These are phyloP conservation scores for Hyphopichia burtonii DNA, from an alignment of 1,139 yeast genomes.

Conservation along the genomic window DNA sequence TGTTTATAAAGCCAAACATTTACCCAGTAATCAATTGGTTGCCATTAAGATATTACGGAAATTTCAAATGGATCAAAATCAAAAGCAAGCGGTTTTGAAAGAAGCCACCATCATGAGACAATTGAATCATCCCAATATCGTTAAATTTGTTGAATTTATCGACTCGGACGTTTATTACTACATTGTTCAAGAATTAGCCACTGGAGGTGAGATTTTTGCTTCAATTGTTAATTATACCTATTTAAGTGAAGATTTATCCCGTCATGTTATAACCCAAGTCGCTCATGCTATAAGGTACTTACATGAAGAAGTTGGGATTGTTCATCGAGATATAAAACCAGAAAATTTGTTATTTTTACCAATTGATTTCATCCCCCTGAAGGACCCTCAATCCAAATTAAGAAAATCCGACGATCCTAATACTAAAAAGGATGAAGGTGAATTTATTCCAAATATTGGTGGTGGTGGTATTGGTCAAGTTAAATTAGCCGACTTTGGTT, in stretches of 20 bases:
- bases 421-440: constrained; percentile 53
- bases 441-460: constrained; percentile 61
- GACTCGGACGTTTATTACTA: constrained; percentile 50
- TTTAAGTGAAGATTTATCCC: constrained; percentile 52
- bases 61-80: constrained; percentile 53
- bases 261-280: constrained; percentile 53
- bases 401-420: constrained; percentile 48
- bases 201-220: constrained; percentile 59
- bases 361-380: constrained; percentile 48
- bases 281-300: constrained; percentile 49
- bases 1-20: constrained; percentile 69
- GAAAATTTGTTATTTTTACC: constrained; percentile 61
- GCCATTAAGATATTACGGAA: constrained; percentile 64
- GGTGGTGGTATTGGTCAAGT: constrained; percentile 88
- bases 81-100: constrained; percentile 53
- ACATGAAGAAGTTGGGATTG: constrained; percentile 57
- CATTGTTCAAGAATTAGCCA: constrained; percentile 51
- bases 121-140: constrained; percentile 50
- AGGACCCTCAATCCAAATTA: constrained; percentile 36
- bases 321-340: constrained; percentile 58
- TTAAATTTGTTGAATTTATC: constrained; percentile 47
- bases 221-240: constrained; percentile 57
- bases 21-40: constrained; percentile 50
- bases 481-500: constrained; percentile 89
- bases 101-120: constrained; percentile 62